phyloP scores from a whole-genome alignment of 2,329 filamentous ascomycete genomes.

The Pyricularia grisea region DNA sequence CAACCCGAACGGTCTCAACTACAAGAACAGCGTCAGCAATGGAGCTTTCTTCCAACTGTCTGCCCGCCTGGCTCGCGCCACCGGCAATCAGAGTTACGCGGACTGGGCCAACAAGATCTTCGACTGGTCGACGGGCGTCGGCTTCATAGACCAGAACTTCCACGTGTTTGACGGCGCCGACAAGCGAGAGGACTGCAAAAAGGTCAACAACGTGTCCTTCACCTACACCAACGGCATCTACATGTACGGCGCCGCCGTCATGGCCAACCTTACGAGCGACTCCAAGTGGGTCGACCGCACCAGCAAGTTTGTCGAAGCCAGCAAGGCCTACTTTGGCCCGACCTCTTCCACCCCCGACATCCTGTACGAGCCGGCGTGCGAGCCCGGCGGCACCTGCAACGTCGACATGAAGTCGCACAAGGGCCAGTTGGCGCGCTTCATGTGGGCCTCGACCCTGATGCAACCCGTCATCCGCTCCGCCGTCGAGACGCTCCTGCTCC shows the following conservation, averaged over 20 bases:
- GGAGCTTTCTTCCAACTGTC: slow-evolving; percentile 77
- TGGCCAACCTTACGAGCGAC: slow-evolving; percentile 51
- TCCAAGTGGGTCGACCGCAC: slow-evolving; percentile 42
- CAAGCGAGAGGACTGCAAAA: slow-evolving; percentile 41
- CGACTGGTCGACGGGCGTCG: slow-evolving; percentile 51
- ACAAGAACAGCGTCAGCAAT: slow-evolving; percentile 77
- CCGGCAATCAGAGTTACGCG: slow-evolving; percentile 54
- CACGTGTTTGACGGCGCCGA: slow-evolving; percentile 56
- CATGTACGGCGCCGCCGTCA: slow-evolving; percentile 53
- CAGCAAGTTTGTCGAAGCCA: slow-evolving; percentile 39
- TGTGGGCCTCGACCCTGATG: slow-evolving; percentile 48
- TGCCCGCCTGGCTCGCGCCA: slow-evolving; percentile 63
- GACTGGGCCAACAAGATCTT: slow-evolving; percentile 60
- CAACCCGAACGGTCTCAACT: slow-evolving; percentile 66
- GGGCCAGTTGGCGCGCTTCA: slow-evolving; percentile 55
- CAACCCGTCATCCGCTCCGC: slow-evolving; percentile 41
- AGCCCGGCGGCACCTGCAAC: slow-evolving; percentile 45
- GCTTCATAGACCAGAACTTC: slow-evolving; percentile 45
- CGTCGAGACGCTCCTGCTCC: slow-evolving; percentile 37
- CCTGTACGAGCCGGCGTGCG: slow-evolving; percentile 61
- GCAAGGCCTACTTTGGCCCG: slow-evolving; percentile 42
- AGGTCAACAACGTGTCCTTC: slow-evolving; percentile 47
- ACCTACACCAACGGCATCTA: slow-evolving; percentile 58
- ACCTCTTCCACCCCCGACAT: slow-evolving; percentile 43
- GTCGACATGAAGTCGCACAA: slow-evolving; percentile 61